phyloP scores from a whole-genome alignment of 164 flowering plant genomes.

The Macadamia tetraphylla region DNA sequence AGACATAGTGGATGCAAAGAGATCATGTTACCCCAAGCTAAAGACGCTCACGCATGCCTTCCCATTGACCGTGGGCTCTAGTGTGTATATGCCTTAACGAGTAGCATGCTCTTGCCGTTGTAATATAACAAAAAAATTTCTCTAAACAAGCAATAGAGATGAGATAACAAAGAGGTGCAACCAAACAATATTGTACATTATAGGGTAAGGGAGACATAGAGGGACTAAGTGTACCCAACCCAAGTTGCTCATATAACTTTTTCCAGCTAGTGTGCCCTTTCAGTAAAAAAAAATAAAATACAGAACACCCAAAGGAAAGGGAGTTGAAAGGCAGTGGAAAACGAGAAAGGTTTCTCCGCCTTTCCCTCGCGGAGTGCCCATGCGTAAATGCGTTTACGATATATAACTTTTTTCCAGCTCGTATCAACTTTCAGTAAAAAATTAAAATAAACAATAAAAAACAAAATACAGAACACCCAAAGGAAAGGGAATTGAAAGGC shows the following conservation, averaged over 20 bases:
- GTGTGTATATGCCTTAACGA: too few species aligned
- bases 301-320: background rate
- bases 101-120: too few species aligned
- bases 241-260: background rate
- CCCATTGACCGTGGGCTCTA: too few species aligned
- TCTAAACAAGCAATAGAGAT: too few species aligned
- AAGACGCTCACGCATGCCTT: too few species aligned
- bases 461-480: constrained; percentile 4
- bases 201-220: too few species aligned
- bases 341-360: constrained; percentile 3
- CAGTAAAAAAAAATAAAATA: constrained; percentile 7
- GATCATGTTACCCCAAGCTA: too few species aligned
- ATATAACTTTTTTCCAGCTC: background rate
- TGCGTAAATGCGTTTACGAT: background rate
- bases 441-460: background rate
- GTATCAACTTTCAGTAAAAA: constrained; percentile 4
- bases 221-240: too few species aligned
- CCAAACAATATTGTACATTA: background rate
- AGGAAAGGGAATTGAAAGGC: background rate
- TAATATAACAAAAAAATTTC: too few species aligned
- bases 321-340: background rate
- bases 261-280: background rate
- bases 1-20: too few species aligned
- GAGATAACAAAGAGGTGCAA: too few species aligned
- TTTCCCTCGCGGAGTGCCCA: background rate